phyloP scores from a whole-genome alignment of 2,329 filamentous ascomycete genomes.

The Lasiodiplodia citricola region DNA sequence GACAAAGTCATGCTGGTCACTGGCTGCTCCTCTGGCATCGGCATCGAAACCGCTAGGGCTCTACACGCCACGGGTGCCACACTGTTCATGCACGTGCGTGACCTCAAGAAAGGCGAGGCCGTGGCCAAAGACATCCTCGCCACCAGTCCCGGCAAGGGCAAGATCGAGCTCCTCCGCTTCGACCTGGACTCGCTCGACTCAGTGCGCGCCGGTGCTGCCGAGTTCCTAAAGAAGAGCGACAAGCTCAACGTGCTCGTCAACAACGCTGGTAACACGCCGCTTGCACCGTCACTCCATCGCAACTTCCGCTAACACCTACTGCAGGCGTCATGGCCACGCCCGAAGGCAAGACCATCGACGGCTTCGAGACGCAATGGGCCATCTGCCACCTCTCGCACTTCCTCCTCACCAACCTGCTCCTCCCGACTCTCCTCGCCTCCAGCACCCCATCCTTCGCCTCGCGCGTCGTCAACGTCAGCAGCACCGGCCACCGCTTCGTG shows the following conservation, averaged over 20 bases:
- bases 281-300: not conserved
- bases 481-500: conserved; percentile 32
- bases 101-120: conserved; percentile 45
- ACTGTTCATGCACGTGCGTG: conserved; percentile 51
- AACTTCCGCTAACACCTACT: not conserved
- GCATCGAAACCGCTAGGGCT: conserved; percentile 42
- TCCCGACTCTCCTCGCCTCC: conserved; percentile 43
- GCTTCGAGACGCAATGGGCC: conserved; percentile 53
- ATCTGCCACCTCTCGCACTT: conserved; percentile 54
- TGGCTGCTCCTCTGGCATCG: conserved; percentile 37
- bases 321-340: conserved; percentile 38
- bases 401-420: conserved; percentile 50
- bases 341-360: conserved; percentile 42
- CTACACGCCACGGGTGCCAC: conserved; percentile 53
- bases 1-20: conserved; percentile 39
- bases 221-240: conserved; percentile 30
- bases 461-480: conserved; percentile 38
- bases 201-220: conserved; percentile 32
- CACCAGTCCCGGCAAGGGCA: conserved; percentile 30
- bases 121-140: conserved; percentile 28
- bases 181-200: conserved; percentile 33
- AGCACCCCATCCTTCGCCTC: conserved; percentile 33
- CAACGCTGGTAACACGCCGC: conserved; percentile 38
- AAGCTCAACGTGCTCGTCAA: conserved; percentile 47
- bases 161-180: conserved; percentile 41